Conservation (phyloP, 2,329 filamentous ascomycete species). For the Metarhizium sp. region DNA sequence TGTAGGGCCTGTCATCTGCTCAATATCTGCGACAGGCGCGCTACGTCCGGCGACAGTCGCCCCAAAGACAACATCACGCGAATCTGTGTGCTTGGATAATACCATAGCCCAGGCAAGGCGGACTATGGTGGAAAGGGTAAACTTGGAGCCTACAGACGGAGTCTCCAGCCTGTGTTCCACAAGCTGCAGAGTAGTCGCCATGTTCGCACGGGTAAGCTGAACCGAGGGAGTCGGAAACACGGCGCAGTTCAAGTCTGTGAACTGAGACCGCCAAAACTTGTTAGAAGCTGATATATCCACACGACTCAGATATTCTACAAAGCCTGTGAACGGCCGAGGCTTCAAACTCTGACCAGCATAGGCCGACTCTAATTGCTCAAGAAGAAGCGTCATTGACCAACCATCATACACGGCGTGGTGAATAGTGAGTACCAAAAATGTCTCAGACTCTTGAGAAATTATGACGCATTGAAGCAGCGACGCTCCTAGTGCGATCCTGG, state of each 20-base stretch:
- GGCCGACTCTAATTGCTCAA: not conserved
- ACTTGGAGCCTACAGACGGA: not conserved
- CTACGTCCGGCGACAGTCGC: conserved; percentile 11
- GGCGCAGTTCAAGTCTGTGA: no score
- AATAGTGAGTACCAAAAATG: not conserved
- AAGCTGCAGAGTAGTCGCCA: no score
- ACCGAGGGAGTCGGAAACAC: no score
- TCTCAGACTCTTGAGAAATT: no score
- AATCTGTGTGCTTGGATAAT: conserved; percentile 23
- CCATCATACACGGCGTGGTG: not conserved
- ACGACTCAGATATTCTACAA: no score
- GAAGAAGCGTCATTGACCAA: not conserved
- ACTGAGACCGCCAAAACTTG: not conserved
- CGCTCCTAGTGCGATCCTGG: no score
- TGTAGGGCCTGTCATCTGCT: conserved; percentile 13
- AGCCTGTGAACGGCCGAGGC: not conserved
- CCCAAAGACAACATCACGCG: conserved; percentile 16
- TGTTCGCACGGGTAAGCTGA: no score
- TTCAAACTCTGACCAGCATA: not conserved
- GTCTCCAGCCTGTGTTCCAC: no score
- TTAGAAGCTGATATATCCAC: not conserved
- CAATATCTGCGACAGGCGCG: conserved; percentile 11
- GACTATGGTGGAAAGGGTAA: not conserved
- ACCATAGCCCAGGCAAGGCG: conserved; percentile 18
- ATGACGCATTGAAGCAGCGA: no score